phyloP scores from a whole-genome alignment of 331 rosid species.

The Malus hybrid region DNA sequence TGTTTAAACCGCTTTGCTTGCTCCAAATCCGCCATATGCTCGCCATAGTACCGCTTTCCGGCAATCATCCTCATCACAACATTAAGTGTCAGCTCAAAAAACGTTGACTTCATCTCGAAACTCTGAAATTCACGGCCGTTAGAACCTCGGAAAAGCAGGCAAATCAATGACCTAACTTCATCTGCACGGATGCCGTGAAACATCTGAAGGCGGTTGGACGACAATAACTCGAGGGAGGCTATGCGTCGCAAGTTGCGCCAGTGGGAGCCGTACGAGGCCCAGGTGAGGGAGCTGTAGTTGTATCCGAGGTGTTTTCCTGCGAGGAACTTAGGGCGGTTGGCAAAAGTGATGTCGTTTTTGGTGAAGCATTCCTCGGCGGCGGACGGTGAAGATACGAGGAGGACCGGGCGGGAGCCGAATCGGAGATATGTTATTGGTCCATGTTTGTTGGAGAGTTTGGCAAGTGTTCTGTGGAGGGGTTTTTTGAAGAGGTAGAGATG shows the following conservation, averaged over 20 bases:
- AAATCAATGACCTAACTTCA: conserved; percentile 12
- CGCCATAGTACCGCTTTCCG: conserved; percentile 21
- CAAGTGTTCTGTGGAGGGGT: conserved; percentile 11
- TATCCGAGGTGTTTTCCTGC: conserved; percentile 9
- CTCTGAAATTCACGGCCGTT: background rate
- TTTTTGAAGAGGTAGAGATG: conserved; percentile 24
- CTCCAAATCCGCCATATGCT: background rate
- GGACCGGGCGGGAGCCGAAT: conserved; percentile 14
- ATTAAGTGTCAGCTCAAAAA: conserved; percentile 20
- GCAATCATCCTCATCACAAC: conserved; percentile 23
- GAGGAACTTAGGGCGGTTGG: conserved; percentile 21
- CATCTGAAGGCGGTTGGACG: conserved; percentile 9
- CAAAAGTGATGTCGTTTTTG: conserved; percentile 17
- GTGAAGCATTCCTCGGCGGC: conserved; percentile 22
- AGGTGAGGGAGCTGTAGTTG: conserved; percentile 9
- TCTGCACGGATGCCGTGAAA: conserved; percentile 1
- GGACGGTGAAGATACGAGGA: conserved; percentile 16
- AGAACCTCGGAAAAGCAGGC: background rate
- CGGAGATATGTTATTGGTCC: conserved; percentile 15
- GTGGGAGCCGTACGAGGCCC: conserved; percentile 25
- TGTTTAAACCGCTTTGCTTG: conserved; percentile 1
- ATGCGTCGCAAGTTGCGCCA: conserved; percentile 20
- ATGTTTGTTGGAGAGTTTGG: conserved; percentile 1
- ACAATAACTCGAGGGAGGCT: conserved; percentile 7
- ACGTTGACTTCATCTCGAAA: conserved; percentile 12